A percentile compares a stretch with the other conserved stretches of the same genome.
Evolutionary conservation across 257 asterid species (phyloP).

Genomic region (Solanum infundibuliforme): DNA sequence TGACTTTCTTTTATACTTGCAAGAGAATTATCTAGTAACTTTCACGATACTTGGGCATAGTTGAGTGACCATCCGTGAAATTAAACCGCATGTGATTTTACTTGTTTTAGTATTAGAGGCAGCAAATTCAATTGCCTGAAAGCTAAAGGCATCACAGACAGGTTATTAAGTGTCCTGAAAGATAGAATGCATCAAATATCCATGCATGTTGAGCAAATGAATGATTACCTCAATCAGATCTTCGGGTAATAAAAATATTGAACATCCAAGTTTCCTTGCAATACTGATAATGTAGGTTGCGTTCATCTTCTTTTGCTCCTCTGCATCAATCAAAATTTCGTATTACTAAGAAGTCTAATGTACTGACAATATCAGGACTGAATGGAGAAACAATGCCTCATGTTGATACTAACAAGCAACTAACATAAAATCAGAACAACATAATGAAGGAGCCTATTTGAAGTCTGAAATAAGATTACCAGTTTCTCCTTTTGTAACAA

Average conservation of each 20-base stretch:
- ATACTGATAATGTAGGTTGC: conserved; percentile 88
- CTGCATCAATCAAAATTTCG: conserved; percentile 18
- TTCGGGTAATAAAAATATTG: conserved; percentile 86
- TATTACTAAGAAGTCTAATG: not conserved
- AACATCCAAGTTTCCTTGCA: conserved; percentile 97
- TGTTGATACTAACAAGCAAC: not conserved
- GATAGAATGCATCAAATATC: not conserved
- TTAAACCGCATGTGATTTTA: not conserved
- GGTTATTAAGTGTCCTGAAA: not conserved
- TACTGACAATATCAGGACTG: not conserved
- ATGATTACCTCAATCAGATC: conserved; percentile 76
- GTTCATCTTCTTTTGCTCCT: conserved; percentile 88
- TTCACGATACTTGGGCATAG: not conserved
- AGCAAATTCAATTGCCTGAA: not conserved
- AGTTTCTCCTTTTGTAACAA: conserved; percentile 79
- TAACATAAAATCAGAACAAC: not conserved
- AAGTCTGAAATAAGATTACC: conserved; percentile 32
- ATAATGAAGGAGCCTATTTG: not conserved
- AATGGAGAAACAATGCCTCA: not conserved
- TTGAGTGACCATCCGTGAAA: not conserved
- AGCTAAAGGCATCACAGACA: not conserved
- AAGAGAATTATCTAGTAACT: not conserved
- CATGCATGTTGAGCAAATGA: not conserved
- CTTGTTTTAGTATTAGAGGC: not conserved
- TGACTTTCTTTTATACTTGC: not conserved